Percentiles rank a stretch among this genome's conserved stretches.
These are phyloP conservation scores for Saccharomyces pastorianus DNA, from an alignment of 1,139 yeast genomes.

Conservation along the genomic window DNA sequence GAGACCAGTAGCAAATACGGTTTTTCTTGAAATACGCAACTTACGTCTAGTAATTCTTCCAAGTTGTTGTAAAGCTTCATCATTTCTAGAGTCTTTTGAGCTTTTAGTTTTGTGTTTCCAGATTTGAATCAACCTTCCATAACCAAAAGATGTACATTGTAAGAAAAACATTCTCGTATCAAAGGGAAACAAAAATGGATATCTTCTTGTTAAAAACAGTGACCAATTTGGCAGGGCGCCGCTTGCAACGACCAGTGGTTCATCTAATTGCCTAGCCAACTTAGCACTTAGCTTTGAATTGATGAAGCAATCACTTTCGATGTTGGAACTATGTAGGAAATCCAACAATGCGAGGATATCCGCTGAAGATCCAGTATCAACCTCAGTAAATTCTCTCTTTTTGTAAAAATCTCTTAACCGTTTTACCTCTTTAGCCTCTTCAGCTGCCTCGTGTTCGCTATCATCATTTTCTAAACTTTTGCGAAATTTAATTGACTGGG, in stretches of 20 bases:
- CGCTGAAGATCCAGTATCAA: conserved; percentile 31
- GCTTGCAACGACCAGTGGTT: conserved; percentile 80
- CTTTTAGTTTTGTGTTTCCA: conserved; percentile 58
- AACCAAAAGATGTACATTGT: conserved; percentile 87
- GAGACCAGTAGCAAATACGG: conserved; percentile 67
- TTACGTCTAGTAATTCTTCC: conserved; percentile 80
- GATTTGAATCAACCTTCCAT: conserved; percentile 70
- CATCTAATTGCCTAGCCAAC: conserved; percentile 79
- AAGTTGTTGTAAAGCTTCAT: conserved; percentile 36
- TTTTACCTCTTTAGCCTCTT: conserved; percentile 8
- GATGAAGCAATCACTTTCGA: conserved; percentile 46
- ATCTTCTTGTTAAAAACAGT: conserved; percentile 58
- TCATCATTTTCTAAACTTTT: conserved; percentile 32
- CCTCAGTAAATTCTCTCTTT: conserved; percentile 31
- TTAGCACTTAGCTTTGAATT: conserved; percentile 84
- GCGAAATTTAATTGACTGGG: conserved; percentile 49
- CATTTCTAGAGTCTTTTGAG: conserved; percentile 30
- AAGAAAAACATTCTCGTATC: conserved; percentile 72
- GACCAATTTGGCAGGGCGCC: conserved; percentile 87
- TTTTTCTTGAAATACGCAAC: conserved; percentile 64
- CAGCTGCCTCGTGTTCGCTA: conserved; percentile 15
- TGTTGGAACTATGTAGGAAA: conserved; percentile 35
- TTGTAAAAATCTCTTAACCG: conserved; percentile 23
- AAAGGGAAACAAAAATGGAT: conserved; percentile 78
- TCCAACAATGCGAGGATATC: conserved; percentile 50